Percentiles rank a stretch among this genome's conserved stretches.
Conservation (phyloP, 1,139 yeast genomes). For the Candida smagusa region DNA sequence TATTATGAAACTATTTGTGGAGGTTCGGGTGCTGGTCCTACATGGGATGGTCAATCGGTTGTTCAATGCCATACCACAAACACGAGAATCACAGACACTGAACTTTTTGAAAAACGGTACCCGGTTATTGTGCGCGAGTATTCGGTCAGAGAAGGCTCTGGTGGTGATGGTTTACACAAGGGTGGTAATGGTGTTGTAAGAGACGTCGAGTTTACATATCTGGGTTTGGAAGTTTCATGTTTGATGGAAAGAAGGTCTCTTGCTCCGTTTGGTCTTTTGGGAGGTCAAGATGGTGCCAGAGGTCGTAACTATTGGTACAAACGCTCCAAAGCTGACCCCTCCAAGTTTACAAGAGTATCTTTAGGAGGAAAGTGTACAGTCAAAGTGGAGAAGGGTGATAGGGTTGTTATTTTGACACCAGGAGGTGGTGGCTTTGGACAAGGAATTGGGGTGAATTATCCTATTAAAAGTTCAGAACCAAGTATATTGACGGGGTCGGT, state of each 20-base stretch:
- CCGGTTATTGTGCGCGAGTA: slow-evolving; percentile 44
- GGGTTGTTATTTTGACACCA: slow-evolving; percentile 42
- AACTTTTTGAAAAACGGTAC: slow-evolving; percentile 45
- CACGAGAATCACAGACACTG: slow-evolving; percentile 48
- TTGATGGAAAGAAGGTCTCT: slow-evolving; percentile 45
- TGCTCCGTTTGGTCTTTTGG: slow-evolving; percentile 45
- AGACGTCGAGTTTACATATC: slow-evolving; percentile 43
- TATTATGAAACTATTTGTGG: slow-evolving; percentile 51
- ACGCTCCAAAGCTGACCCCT: slow-evolving; percentile 18
- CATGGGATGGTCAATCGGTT: slow-evolving; percentile 47
- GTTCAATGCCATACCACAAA: slow-evolving; percentile 50
- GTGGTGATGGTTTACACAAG: slow-evolving; percentile 38
- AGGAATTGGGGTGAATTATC: slow-evolving; percentile 16
- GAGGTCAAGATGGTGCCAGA: slow-evolving; percentile 39
- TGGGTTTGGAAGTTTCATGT: slow-evolving; percentile 40
- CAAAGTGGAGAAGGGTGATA: slow-evolving; percentile 37
- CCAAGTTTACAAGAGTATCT: slow-evolving; percentile 22
- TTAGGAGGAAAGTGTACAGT: slow-evolving; percentile 46
- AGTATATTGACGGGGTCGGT: slow-evolving; percentile 36
- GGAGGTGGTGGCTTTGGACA: slow-evolving; percentile 51
- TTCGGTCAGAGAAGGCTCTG: slow-evolving; percentile 37
- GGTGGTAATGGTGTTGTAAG: slow-evolving; percentile 49
- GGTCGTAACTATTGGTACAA: slow-evolving; percentile 41
- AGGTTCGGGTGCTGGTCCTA: slow-evolving; percentile 49
- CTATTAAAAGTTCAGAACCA: slow-evolving; percentile 20